Evolutionary conservation across 2,329 filamentous ascomycete genomes (phyloP), one percentile per base, ranked within the genome.

Genomic region (Epichloe amarillans): DNA sequence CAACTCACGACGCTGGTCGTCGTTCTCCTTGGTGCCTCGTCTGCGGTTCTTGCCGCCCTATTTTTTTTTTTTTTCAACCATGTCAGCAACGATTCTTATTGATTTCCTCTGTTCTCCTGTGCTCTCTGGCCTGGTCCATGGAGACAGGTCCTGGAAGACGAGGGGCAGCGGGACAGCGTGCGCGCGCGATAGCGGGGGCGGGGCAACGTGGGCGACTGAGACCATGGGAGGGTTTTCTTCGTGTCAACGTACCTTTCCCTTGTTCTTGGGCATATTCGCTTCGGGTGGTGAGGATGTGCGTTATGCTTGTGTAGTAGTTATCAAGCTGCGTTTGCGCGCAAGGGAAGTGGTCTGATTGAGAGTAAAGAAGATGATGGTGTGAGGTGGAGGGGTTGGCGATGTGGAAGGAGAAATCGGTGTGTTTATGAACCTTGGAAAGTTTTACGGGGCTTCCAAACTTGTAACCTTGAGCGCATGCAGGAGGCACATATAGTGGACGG

Each of bases 1-100:
- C 64, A 97, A 80, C 72, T 97, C 91, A 71, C 91, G 90, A 80
- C 96, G 96, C 76, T 96, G 90, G 68, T 96, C 95, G 77, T 97
- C 93, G 74, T 93, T 94, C 76, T 95, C 88, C 80, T 95, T 95
- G 85, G 96, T 97, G 74, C 91, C 91, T 75, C 93, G 83, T 82
- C 91, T 86, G 73, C 91, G 79, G 76, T 97, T 97, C 81, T 97
- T 97, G 76, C 91, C 91, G 72, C 91, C 91, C 88, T 93, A 63
- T 79, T 79, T 62, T 37, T 46, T 51, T 51, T 15, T n/a, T n/a
- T n/a, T 15, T 43, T 6, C 33, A 41, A 41, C 40, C 35, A 41
- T 41, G 52, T 55, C 48, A 57, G 53, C 53, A 48, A 53, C 43
- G 5, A 3, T 21, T 37, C 11, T 36, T 5, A 36, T 36, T 11